Conservation (phyloP, 2,329 filamentous ascomycete species). For the Arthrobotrys sinensis region DNA sequence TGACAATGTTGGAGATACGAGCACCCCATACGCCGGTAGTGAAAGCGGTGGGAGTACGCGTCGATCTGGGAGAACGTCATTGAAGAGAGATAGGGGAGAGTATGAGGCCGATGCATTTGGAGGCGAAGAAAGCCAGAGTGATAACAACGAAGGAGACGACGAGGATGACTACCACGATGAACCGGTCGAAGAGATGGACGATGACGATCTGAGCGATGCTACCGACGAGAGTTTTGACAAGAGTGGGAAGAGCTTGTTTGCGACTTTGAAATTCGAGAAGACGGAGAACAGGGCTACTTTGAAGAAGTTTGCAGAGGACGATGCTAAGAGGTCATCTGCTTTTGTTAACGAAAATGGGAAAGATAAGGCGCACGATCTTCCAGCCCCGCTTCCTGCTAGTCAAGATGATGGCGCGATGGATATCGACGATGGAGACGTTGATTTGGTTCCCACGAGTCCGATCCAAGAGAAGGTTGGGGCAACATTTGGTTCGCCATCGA, state of each 20-base stretch:
- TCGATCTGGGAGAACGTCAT: slow-evolving; percentile 64
- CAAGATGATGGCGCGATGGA: slow-evolving; percentile 54
- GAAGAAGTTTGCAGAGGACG: slow-evolving; percentile 32
- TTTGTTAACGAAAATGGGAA: not conserved
- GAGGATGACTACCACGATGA: slow-evolving; percentile 76
- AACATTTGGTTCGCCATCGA: not conserved
- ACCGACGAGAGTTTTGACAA: slow-evolving; percentile 29
- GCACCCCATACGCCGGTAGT: slow-evolving; percentile 70
- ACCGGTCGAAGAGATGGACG: slow-evolving; percentile 73
- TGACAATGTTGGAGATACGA: slow-evolving; percentile 67
- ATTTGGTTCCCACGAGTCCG: slow-evolving; percentile 49
- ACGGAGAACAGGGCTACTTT: slow-evolving; percentile 24
- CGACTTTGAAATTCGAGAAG: slow-evolving; percentile 42
- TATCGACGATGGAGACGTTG: slow-evolving; percentile 46
- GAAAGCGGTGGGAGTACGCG: slow-evolving; percentile 68
- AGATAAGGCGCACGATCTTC: not conserved
- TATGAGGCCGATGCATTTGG: slow-evolving; percentile 72
- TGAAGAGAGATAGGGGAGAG: slow-evolving; percentile 68
- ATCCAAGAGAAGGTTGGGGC: slow-evolving; percentile 2
- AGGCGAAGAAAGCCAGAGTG: slow-evolving; percentile 73
- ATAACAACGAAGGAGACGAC: slow-evolving; percentile 69
- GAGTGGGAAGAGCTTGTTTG: slow-evolving; percentile 34
- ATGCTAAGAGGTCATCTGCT: not conserved
- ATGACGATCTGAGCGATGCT: slow-evolving; percentile 71
- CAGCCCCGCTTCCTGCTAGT: not conserved